Percentiles rank a stretch among this genome's conserved stretches.
Conservation (phyloP, 108 stramenopile species). For the Parietichytrium sp. region DNA sequence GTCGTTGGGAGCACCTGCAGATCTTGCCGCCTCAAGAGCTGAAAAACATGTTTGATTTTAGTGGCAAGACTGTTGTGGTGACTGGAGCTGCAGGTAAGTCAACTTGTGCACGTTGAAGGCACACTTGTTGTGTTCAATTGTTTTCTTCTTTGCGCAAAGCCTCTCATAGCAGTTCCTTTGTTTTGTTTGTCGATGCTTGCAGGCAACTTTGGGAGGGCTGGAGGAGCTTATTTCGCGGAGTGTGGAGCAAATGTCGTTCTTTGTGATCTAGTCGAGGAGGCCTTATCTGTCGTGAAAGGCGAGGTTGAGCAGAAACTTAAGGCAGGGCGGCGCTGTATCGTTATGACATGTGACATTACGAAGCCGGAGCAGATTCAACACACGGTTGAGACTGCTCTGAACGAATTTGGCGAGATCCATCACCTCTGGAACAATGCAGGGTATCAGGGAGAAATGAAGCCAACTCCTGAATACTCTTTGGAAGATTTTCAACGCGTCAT, state of each 20-base stretch:
- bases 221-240: constrained; percentile 72
- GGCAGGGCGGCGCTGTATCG: not conserved
- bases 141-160: too few species aligned
- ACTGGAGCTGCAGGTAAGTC: constrained; percentile 6
- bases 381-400: constrained; percentile 52
- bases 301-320: not conserved
- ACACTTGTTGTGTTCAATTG: too few species aligned
- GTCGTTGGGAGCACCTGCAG: too few species aligned
- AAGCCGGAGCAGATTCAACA: constrained; percentile 56
- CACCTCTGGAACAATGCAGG: constrained; percentile 91
- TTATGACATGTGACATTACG: constrained; percentile 73
- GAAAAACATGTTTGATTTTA: too few species aligned
- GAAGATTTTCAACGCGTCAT: constrained; percentile 77
- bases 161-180: too few species aligned
- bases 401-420: constrained; percentile 63
- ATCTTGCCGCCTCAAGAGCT: too few species aligned
- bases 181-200: too few species aligned
- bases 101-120: too few species aligned
- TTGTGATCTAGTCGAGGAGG: constrained; percentile 63
- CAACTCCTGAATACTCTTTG: constrained; percentile 74
- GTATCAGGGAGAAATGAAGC: constrained; percentile 82
- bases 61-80: constrained; percentile 6
- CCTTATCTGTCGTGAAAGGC: constrained; percentile 66
- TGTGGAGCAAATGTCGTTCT: constrained; percentile 77
- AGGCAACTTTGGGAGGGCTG: constrained; percentile 80